Base-by-base conservation (phyloP, 805 yeast species). In the Candida pseudoglaebosa region DNA sequence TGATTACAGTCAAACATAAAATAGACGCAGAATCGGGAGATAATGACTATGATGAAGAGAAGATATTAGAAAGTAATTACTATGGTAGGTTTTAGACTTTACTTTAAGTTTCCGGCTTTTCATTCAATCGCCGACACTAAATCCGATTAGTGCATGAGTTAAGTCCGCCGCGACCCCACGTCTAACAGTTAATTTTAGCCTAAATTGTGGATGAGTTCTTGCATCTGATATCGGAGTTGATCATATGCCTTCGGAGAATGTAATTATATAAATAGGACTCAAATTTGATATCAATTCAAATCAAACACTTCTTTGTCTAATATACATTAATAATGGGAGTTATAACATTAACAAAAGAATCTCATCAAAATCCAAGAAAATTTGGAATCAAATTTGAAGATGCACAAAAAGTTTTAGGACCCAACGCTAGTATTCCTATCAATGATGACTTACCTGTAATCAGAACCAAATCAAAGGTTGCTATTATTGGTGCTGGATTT, bases 401-500 rank as follows among this genome's bases (percentile, higher is more conserved):
- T 34, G 59, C 65, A 4, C 32, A 48, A 24, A 37, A 44, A 2
- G 51, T 57, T 5, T 51, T 66, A 19, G 63, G 61, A 15, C 54
- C 54, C 4, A 32, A 47, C 4, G 49, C 50, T 6, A 15, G 36
- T 6, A 38, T 52, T 16, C 51, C 56, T 1, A 40, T 34, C 10
- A 46, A 54, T 33, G 44, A 41, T 24, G 14, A 22, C 22, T 26
- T 55, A 13, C 61, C 62, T 1, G 47, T 52, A 8, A 43, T 49
- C 16, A 41, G 54, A 20, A 39, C 59, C 17, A 34, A 20, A 2
- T 62, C 70, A n/a, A 54, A 54, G 17, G 51, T 67, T 4, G 53
- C 66, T 2, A 57, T 67, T 13, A 52, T 67, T 20, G 73, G 73
- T 1, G 69, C 59, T n/a, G 73, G 73, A 0, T 63, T 65, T 36